Evolutionary conservation across 257 asterid species (phyloP).

Genomic region (Solanum appendiculatum): DNA sequence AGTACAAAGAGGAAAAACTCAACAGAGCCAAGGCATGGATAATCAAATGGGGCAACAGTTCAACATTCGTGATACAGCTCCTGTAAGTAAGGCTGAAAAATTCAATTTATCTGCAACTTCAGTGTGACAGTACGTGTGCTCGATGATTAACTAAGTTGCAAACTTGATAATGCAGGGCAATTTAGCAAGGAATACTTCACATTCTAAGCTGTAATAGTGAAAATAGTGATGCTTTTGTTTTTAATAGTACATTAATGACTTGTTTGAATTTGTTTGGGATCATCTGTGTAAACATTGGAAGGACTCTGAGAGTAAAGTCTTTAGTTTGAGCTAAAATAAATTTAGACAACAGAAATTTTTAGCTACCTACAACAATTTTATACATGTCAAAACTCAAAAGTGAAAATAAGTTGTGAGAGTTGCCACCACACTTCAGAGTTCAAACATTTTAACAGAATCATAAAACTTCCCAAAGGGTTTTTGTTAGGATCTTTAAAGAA

Average conservation of each 20-base stretch:
- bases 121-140: not conserved
- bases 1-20: constrained; percentile 61
- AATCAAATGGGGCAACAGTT: constrained; percentile 74
- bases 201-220: constrained; percentile 69
- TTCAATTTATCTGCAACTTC: not conserved
- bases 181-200: constrained; percentile 77
- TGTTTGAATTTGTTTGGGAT: not conserved
- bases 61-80: constrained; percentile 61
- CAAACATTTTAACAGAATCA: too few species aligned
- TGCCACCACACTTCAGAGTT: too few species aligned
- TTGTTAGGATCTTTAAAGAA: too few species aligned
- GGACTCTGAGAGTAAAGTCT: too few species aligned
- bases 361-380: not conserved
- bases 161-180: constrained; percentile 39
- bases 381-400: not conserved
- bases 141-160: not conserved
- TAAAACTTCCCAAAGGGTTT: too few species aligned
- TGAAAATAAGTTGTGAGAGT: not conserved
- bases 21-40: constrained; percentile 62
- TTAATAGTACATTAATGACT: not conserved
- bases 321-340: too few species aligned
- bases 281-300: not conserved
- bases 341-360: not conserved
- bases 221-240: not conserved
- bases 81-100: constrained; percentile 40